Percentiles rank a stretch among this genome's conserved stretches.
Conservation (phyloP, 208 protist genomes). For the Naegleria lovaniensis region DNA sequence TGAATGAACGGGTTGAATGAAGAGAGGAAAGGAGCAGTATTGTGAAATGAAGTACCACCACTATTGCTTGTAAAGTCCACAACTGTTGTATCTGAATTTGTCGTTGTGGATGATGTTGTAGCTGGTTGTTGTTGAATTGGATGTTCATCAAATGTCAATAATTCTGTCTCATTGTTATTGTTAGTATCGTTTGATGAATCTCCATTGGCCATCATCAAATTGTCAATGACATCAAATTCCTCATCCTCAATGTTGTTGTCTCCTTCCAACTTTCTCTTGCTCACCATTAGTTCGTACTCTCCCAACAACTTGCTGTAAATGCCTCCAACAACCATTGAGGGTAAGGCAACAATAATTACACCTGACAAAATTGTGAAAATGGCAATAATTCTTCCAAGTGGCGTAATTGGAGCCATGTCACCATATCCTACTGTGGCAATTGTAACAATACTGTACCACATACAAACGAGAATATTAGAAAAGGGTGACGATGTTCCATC, state of each 20-base stretch:
- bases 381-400: not conserved
- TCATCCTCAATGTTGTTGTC: not conserved
- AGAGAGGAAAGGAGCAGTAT: too few species aligned
- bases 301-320: not conserved
- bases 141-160: not conserved
- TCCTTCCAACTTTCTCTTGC: not conserved
- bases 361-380: not conserved
- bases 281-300: not conserved
- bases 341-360: not conserved
- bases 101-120: not conserved
- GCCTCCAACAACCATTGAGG: not conserved
- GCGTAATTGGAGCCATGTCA: conserved; percentile 30
- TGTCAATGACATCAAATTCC: not conserved
- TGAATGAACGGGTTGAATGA: too few species aligned
- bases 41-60: too few species aligned
- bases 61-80: too few species aligned
- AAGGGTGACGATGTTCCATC: conserved; percentile 19
- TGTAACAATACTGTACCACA: conserved; percentile 35
- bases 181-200: not conserved
- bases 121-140: not conserved
- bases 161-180: not conserved
- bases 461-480: conserved; percentile 17
- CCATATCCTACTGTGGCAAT: conserved; percentile 36
- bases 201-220: not conserved
- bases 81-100: too few species aligned